Conservation (phyloP, 495 filamentous ascomycete genomes). For the Lophiotrema nucula region DNA sequence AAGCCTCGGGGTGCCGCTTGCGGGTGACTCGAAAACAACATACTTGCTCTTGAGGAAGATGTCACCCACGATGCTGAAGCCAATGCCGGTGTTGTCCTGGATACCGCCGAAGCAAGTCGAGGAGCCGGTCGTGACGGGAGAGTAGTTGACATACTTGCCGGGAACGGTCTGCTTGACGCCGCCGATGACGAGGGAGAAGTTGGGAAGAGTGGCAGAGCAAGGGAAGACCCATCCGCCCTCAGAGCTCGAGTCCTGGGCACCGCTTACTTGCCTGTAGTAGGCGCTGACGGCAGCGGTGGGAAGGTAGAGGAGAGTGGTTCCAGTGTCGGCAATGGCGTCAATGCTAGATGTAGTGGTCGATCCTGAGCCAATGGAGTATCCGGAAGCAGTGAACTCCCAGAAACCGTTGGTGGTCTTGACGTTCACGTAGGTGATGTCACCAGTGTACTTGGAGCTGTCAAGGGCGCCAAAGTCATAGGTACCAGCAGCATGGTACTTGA, state of each 20-base stretch:
- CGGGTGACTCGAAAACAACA: conserved; percentile 62
- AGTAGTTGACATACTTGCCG: conserved; percentile 57
- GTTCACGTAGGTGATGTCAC: conserved; percentile 58
- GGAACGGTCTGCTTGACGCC: conserved; percentile 52
- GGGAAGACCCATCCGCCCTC: conserved; percentile 68
- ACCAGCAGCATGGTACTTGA: conserved; percentile 64
- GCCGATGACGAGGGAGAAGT: conserved; percentile 60
- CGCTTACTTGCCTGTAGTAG: conserved; percentile 63
- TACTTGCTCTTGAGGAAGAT: conserved; percentile 78
- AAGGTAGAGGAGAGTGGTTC: conserved; percentile 70
- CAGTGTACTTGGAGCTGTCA: conserved; percentile 61
- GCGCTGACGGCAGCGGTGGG: conserved; percentile 53
- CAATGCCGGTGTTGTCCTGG: conserved; percentile 56
- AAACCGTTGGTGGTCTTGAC: conserved; percentile 63
- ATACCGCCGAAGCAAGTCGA: conserved; percentile 43
- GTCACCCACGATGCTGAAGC: conserved; percentile 72
- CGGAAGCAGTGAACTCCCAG: conserved; percentile 66
- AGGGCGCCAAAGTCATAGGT: conserved; percentile 75
- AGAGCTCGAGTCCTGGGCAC: conserved; percentile 47
- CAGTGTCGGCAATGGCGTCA: conserved; percentile 62
- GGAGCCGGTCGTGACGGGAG: conserved; percentile 39
- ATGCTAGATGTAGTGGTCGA: conserved; percentile 41
- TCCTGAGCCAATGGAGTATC: conserved; percentile 60
- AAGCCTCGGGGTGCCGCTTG: not conserved
- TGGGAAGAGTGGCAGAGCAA: conserved; percentile 61